Base-by-base conservation (phyloP, 768 basidiomycete species). In the Porphyrellus cyaneotinctus region DNA sequence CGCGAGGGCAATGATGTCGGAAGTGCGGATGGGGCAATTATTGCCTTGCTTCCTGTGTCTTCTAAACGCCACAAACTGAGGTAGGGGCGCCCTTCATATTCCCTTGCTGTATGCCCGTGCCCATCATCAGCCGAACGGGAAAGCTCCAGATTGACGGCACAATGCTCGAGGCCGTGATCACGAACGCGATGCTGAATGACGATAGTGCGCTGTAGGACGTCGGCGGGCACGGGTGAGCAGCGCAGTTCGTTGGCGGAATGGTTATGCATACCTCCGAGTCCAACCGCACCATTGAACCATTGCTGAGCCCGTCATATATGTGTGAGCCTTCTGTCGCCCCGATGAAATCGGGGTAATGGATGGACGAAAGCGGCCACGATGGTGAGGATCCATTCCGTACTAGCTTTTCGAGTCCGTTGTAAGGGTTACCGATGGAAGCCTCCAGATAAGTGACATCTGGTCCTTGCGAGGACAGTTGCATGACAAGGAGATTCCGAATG, bases 351-450 rank as follows among this genome's bases (percentile, higher is more conserved):
- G 59, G 59, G n/a, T 58, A 48, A 50, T 55, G 54, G 13, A 14
- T 61, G n/a, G 61, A 59, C 5, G 53, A 53, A 32, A 65, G 54
- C 6, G 64, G 64, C 65, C 64, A 65, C 15, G 48, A 64, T 15
- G 62, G 62, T 6, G 64, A 66, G n/a, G 65, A 64, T 20, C 52
- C 55, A n/a, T 65, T 65, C 14, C 64, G 62, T 17, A 51, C n/a
- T 7, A 65, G 47, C 42, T 43, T 64, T 33, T 61, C 64, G 23
- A 66, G 33, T 7, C 64, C 64, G 8, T 49, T 61, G 37, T 65
- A 65, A 20, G 59, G 64, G 17, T 57, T 61, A 28, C 52, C 51
- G 20, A 63, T 24, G 28, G 56, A 39, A 7, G 53, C 55, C 11
- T 63, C 51, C 20, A 58, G 17, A 43, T 39, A 46, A 26, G 14